Percentiles rank a stretch among this genome's conserved stretches.
These are phyloP conservation scores for Metschnikowia santaceciliae DNA, from an alignment of 805 yeast species.

Conservation along the genomic window DNA sequence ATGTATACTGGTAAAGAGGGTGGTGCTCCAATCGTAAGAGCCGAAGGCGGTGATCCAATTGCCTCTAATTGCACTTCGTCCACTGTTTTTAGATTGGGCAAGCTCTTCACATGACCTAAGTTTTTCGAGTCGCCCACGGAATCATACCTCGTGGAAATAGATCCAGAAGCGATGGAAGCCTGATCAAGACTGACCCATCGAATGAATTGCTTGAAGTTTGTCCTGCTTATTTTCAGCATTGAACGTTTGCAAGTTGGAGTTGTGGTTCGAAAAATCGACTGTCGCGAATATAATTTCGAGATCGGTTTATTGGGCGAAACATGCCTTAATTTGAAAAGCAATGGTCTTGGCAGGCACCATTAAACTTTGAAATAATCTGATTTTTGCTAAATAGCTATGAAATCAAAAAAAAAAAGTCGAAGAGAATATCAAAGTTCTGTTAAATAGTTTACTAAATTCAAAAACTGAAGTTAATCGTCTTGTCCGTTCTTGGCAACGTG, in stretches of 20 bases:
- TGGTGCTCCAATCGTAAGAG: conserved; percentile 48
- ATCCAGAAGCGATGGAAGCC: conserved; percentile 7
- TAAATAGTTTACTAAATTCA: neutral
- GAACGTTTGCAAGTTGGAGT: neutral
- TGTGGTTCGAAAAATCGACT: neutral
- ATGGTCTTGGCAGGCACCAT: too few species aligned
- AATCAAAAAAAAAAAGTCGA: too few species aligned
- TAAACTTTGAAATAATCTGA: too few species aligned
- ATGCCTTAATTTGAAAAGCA: neutral
- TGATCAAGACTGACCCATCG: conserved; percentile 2
- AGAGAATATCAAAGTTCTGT: too few species aligned
- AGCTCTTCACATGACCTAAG: conserved; percentile 14
- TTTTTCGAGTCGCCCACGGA: conserved; percentile 8
- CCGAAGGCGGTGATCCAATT: conserved; percentile 47
- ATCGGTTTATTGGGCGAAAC: neutral
- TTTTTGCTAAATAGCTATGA: neutral
- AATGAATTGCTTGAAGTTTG: neutral
- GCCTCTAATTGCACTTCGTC: conserved; percentile 32
- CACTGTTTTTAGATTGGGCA: conserved; percentile 17
- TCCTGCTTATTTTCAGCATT: neutral
- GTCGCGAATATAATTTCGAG: neutral
- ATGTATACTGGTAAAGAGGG: conserved; percentile 56
- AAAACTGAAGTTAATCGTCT: neutral
- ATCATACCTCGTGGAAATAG: conserved; percentile 6
- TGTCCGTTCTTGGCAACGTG: neutral